Conservation (phyloP, 208 protist species). For the Herpetomonas samuelpessoai region DNA sequence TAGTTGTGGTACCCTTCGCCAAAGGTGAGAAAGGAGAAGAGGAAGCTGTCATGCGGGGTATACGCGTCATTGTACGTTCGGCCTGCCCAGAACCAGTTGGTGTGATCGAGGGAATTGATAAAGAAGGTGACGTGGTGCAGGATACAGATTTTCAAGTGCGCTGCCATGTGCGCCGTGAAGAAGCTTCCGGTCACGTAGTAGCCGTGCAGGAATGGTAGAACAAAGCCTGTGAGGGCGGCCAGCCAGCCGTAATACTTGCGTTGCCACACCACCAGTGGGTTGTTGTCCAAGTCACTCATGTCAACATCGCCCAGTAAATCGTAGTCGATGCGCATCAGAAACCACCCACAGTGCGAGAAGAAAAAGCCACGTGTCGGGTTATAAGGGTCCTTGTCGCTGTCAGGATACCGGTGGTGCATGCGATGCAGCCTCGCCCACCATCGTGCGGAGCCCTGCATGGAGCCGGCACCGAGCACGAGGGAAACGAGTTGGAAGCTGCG, state of each 20-base stretch:
- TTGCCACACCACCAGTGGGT: constrained; percentile 81
- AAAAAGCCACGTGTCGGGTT: constrained; percentile 87
- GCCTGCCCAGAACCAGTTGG: constrained; percentile 52
- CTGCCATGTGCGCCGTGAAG: too few species aligned
- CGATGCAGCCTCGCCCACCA: constrained; percentile 91
- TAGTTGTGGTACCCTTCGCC: constrained; percentile 94
- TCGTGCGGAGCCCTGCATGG: constrained; percentile 89
- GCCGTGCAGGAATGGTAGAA: too few species aligned
- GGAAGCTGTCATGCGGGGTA: constrained; percentile 75
- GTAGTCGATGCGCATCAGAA: constrained; percentile 91
- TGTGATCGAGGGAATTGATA: constrained; percentile 91
- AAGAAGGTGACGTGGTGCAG: constrained; percentile 92
- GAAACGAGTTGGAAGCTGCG: constrained; percentile 58
- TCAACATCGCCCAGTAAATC: constrained; percentile 74
- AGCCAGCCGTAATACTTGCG: constrained; percentile 81
- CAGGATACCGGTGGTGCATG: constrained; percentile 89
- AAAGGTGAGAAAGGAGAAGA: constrained; percentile 80
- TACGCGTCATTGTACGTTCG: constrained; percentile 76
- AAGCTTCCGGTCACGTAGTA: too few species aligned
- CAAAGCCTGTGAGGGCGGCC: constrained; percentile 78
- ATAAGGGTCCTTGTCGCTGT: constrained; percentile 92
- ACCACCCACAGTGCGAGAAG: constrained; percentile 91
- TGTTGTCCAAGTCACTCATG: constrained; percentile 80
- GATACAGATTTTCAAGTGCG: constrained; percentile 71
- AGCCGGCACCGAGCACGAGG: constrained; percentile 73